These are phyloP conservation scores for Fraxinus cuspidata DNA, from an alignment of 257 asterid genomes.

Conservation along the genomic window DNA sequence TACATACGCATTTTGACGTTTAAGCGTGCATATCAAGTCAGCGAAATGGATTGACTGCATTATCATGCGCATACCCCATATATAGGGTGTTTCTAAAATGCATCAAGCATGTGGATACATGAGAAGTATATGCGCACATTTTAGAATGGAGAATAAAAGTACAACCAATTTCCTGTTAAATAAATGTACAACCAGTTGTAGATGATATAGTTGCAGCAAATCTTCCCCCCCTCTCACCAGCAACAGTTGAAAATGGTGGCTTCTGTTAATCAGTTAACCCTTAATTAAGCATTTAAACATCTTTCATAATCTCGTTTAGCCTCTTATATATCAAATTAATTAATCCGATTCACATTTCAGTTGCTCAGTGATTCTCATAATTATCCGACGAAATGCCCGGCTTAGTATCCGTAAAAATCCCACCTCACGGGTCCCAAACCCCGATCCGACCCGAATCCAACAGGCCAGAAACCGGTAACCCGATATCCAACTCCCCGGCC, in stretches of 20 bases:
- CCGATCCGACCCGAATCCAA: slow-evolving; percentile 58
- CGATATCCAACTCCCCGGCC: slow-evolving; percentile 64
- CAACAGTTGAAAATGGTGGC: slow-evolving; percentile 34
- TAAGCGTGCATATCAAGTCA: no score
- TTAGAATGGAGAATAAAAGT: no score
- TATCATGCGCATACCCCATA: no score
- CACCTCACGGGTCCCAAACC: slow-evolving; percentile 50
- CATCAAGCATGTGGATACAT: no score
- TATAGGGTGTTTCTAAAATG: no score
- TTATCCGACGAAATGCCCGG: slow-evolving; percentile 67
- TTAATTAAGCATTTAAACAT: slow-evolving; percentile 6
- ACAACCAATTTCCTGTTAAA: no score
- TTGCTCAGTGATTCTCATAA: background rate
- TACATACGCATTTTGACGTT: no score
- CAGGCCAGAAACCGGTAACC: slow-evolving; percentile 58
- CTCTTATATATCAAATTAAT: background rate
- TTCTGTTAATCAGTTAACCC: slow-evolving; percentile 24
- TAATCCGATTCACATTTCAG: background rate
- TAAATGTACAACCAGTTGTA: background rate
- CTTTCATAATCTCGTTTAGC: slow-evolving; percentile 3
- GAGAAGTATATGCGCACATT: no score
- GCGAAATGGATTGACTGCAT: no score
- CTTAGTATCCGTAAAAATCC: slow-evolving; percentile 76
- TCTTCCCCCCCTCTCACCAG: slow-evolving; percentile 26
- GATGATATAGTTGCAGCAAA: slow-evolving; percentile 8